Conservation (phyloP, 2,329 filamentous ascomycete genomes). For the Sclerotinia borealis region DNA sequence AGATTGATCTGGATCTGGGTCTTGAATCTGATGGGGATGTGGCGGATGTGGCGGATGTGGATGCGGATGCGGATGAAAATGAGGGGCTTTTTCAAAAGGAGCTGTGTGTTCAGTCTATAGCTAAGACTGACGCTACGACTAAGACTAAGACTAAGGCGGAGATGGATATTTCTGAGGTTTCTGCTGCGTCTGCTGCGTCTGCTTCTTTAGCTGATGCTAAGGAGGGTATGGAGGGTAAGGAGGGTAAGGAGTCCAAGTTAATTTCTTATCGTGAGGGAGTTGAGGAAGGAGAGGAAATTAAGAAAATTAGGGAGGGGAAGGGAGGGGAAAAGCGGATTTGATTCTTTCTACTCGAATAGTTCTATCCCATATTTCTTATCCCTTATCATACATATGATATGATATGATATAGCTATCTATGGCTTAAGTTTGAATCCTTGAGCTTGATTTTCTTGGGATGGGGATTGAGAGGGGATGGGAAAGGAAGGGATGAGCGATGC, state of each 20-base stretch:
- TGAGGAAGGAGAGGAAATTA: background rate
- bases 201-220: background rate
- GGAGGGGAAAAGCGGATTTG: no score
- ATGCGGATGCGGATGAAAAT: background rate
- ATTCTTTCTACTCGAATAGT: no score
- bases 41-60: background rate
- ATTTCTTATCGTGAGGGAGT: background rate
- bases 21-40: background rate
- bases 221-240: background rate
- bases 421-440: no score
- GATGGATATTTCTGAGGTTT: background rate
- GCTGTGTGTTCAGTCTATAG: background rate
- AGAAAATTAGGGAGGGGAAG: no score
- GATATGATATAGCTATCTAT: no score
- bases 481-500: no score
- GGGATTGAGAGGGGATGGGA: no score
- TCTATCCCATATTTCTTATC: no score
- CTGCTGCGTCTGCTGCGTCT: no score
- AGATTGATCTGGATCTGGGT: background rate
- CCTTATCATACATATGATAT: no score
- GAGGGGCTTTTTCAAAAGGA: background rate
- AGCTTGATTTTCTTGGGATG: no score
- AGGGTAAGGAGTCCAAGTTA: background rate
- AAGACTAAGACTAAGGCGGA: fast-evolving
- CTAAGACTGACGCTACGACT: background rate